phyloP scores from a whole-genome alignment of 179 eudicot species.

The Patellifolia procumbens region DNA sequence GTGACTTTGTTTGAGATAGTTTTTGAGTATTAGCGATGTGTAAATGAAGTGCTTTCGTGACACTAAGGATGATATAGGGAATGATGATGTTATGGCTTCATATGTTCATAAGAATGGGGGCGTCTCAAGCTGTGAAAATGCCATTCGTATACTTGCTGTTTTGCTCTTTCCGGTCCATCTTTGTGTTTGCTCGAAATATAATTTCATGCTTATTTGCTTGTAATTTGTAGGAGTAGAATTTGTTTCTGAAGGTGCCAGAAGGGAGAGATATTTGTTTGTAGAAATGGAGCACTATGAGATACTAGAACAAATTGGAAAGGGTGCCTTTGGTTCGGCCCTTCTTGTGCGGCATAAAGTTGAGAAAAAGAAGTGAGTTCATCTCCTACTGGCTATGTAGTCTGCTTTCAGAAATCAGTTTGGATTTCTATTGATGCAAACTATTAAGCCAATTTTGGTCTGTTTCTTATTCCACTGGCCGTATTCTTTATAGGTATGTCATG shows the following conservation, averaged over 20 bases:
- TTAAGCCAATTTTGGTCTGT: neutral
- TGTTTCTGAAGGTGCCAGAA: conserved; percentile 3
- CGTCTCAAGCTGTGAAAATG: neutral
- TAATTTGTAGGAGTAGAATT: conserved; percentile 24
- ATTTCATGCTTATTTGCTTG: conserved; percentile 18
- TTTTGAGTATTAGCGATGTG: neutral
- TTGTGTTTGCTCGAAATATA: conserved; percentile 10
- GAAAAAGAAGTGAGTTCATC: conserved; percentile 72
- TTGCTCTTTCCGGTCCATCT: neutral
- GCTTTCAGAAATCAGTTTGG: conserved; percentile 5
- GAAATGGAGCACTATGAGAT: conserved; percentile 90
- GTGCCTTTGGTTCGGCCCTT: conserved; percentile 93
- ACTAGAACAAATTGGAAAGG: conserved; percentile 93
- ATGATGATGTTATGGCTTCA: neutral
- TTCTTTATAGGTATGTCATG: conserved; percentile 48
- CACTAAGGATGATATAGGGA: neutral
- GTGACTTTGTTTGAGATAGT: neutral
- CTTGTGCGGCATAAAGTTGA: conserved; percentile 87
- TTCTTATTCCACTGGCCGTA: neutral
- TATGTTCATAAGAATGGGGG: neutral
- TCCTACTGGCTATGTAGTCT: conserved; percentile 7
- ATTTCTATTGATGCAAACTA: neutral
- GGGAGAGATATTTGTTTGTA: conserved; percentile 10
- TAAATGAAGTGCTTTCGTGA: too few relatives aligned
- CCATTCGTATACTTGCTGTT: neutral